Evolutionary conservation across 2,329 filamentous ascomycete genomes (phyloP).

Genomic region (Colletotrichum tropicale): DNA sequence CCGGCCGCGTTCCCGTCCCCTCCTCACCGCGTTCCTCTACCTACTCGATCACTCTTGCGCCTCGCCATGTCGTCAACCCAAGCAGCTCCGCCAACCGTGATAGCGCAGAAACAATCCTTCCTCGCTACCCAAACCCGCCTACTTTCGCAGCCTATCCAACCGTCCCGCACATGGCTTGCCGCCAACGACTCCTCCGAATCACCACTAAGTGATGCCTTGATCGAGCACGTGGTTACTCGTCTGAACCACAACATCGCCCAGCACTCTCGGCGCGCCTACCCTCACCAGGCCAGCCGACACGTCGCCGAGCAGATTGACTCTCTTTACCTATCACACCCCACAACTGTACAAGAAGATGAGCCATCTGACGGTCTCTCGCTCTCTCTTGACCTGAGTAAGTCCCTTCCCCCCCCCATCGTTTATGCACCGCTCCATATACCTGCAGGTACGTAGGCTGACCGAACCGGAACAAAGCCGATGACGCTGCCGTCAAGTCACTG

Average conservation of each 20-base stretch:
- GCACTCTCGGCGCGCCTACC: constrained; percentile 69
- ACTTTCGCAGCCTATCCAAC: constrained; percentile 63
- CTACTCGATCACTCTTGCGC: not conserved
- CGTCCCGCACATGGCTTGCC: constrained; percentile 57
- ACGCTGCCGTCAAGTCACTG: constrained; percentile 49
- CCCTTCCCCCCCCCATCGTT: not conserved
- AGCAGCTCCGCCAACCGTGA: constrained; percentile 45
- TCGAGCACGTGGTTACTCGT: constrained; percentile 62
- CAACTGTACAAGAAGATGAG: constrained; percentile 31
- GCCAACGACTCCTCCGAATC: constrained; percentile 46
- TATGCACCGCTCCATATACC: not conserved
- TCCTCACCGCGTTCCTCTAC: not conserved
- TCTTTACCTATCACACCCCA: constrained; percentile 58
- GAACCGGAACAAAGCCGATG: constrained; percentile 36
- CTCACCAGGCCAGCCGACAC: constrained; percentile 71
- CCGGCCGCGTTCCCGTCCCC: not conserved
- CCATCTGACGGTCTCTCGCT: constrained; percentile 44
- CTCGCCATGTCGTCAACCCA: not conserved
- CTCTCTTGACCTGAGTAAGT: constrained; percentile 51
- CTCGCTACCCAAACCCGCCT: constrained; percentile 66
- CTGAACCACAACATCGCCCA: constrained; percentile 68
- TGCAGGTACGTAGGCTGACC: not conserved
- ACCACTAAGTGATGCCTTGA: constrained; percentile 49
- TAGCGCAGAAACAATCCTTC: constrained; percentile 69
- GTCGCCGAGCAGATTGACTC: constrained; percentile 75